These are phyloP conservation scores for Lactuca saligna DNA, from an alignment of 129 eudicot genomes.

Conservation along the genomic window DNA sequence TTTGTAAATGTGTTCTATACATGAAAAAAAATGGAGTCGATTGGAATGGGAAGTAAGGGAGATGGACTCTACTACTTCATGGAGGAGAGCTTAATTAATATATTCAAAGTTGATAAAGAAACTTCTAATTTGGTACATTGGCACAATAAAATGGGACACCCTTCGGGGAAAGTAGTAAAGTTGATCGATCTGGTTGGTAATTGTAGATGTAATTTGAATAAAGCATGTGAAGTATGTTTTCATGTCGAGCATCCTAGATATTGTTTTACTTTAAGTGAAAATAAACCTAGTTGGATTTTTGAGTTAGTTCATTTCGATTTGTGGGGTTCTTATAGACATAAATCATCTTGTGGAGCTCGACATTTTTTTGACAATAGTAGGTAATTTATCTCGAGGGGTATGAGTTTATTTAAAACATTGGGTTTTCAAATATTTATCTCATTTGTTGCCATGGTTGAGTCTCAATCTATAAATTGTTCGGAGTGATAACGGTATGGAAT, in stretches of 20 bases:
- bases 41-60: neutral
- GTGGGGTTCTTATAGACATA: neutral
- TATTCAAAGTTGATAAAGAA: neutral
- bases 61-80: neutral
- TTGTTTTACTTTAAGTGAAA: neutral
- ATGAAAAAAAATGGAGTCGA: neutral
- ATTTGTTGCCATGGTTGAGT: neutral
- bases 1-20: neutral
- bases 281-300: neutral
- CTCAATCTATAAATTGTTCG: neutral
- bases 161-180: neutral
- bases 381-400: neutral
- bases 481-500: neutral
- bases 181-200: neutral
- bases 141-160: constrained; percentile 3
- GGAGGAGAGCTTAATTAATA: neutral
- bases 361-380: neutral
- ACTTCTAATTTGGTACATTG: neutral
- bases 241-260: neutral
- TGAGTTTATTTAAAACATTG: neutral
- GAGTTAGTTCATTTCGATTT: neutral
- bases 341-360: neutral
- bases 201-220: neutral
- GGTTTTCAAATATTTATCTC: neutral
- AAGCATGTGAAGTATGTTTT: neutral